Evolutionary conservation across 1,139 yeast species (phyloP).

Genomic region (Barnettozyma hawaiiensis): DNA sequence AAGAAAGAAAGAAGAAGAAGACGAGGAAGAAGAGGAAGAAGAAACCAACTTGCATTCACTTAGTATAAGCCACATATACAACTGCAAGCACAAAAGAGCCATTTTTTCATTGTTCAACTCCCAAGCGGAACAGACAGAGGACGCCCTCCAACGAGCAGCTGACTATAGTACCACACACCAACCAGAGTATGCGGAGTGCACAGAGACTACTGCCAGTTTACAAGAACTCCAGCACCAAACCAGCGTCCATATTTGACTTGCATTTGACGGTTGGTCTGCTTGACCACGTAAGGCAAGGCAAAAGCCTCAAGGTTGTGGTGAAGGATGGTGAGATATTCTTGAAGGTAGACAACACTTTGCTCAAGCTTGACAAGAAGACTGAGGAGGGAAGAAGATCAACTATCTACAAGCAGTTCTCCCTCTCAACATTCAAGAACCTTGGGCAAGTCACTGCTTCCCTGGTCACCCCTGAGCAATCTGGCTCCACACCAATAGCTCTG

Average conservation of each 20-base stretch:
- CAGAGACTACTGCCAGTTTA: slow-evolving; percentile 12
- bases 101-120: too few species aligned
- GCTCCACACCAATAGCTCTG: too few species aligned
- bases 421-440: slow-evolving; percentile 13
- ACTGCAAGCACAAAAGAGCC: too few species aligned
- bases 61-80: too few species aligned
- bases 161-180: not conserved
- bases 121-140: too few species aligned
- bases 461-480: not conserved
- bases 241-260: slow-evolving; percentile 6
- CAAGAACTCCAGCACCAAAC: slow-evolving; percentile 9
- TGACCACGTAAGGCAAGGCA: slow-evolving; percentile 2
- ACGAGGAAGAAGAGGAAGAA: too few species aligned
- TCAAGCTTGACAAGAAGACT: not conserved
- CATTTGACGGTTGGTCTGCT: slow-evolving; percentile 3
- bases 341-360: not conserved
- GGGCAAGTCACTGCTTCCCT: slow-evolving; percentile 2
- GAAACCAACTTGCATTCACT: too few species aligned
- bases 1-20: too few species aligned
- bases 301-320: slow-evolving; percentile 9
- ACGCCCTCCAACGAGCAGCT: not conserved
- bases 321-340: slow-evolving; percentile 10
- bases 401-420: slow-evolving; percentile 16
- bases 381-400: slow-evolving; percentile 4
- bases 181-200: not conserved